Evolutionary conservation across 2,329 filamentous ascomycete species (phyloP).

Genomic region (Hymenoscyphus infarciens): DNA sequence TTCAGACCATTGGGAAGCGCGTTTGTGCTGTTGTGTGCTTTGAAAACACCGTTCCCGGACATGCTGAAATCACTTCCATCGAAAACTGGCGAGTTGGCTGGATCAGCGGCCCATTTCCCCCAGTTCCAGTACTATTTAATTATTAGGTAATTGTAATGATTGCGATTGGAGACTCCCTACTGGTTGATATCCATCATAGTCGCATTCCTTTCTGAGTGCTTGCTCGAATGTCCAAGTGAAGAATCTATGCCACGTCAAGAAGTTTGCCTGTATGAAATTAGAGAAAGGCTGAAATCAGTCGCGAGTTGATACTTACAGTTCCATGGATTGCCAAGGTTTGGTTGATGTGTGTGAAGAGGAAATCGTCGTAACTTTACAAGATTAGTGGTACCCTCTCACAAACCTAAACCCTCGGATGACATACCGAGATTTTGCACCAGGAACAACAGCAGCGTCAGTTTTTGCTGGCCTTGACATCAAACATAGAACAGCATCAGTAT

Average conservation of each 20-base stretch:
- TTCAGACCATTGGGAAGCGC: conserved; percentile 24
- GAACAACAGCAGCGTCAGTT: conserved; percentile 33
- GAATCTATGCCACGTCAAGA: conserved; percentile 45
- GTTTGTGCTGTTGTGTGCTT: conserved; percentile 31
- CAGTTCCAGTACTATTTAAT: conserved; percentile 45
- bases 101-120: conserved; percentile 45
- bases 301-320: conserved; percentile 26
- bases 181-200: conserved; percentile 43
- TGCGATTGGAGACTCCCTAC: conserved; percentile 25
- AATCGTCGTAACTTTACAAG: conserved; percentile 37
- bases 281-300: not conserved
- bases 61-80: conserved; percentile 50
- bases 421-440: conserved; percentile 26
- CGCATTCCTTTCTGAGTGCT: conserved; percentile 42
- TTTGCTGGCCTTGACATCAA: conserved; percentile 35
- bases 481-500: conserved; percentile 40
- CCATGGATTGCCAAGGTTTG: conserved; percentile 32
- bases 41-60: conserved; percentile 45
- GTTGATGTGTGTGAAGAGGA: conserved; percentile 38
- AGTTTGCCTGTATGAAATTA: conserved; percentile 27
- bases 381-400: not conserved
- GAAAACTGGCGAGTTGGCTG: conserved; percentile 49
- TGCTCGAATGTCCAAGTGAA: conserved; percentile 42
- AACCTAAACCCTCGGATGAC: conserved; percentile 1
- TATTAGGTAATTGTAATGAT: conserved; percentile 39